These are phyloP conservation scores for Trichoderma hamatum DNA, from an alignment of 2,329 filamentous ascomycete species.

Conservation along the genomic window DNA sequence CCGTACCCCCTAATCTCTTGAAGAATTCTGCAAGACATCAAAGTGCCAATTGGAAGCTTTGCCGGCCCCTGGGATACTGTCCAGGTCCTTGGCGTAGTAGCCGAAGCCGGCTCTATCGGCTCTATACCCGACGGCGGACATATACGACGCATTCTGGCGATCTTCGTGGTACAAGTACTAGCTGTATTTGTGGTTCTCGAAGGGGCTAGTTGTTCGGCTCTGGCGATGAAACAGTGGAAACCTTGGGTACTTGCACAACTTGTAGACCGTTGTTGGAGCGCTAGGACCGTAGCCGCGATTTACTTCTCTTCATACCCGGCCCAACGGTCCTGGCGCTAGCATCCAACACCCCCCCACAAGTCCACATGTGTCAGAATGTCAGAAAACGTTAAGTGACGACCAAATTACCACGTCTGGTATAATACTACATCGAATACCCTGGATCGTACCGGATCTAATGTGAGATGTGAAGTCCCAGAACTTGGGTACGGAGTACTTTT, in stretches of 20 bases:
- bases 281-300: not conserved
- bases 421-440: not conserved
- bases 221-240: not conserved
- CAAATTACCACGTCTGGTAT: not conserved
- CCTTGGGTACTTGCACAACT: not conserved
- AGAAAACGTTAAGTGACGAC: not conserved
- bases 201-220: not conserved
- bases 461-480: not conserved
- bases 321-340: not conserved
- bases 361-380: not conserved
- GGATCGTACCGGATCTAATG: not conserved
- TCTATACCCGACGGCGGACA: not conserved
- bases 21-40: not conserved
- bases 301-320: not conserved
- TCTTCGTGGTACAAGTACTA: not conserved
- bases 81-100: not conserved
- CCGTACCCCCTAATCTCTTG: not conserved
- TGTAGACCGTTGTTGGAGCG: too few species aligned
- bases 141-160: not conserved
- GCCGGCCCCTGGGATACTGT: not conserved
- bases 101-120: not conserved
- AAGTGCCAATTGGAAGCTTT: not conserved
- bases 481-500: not conserved
- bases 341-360: not conserved
- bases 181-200: not conserved